Base-by-base conservation (phyloP, 78 protist genomes). In the Dictyostelium capitatum region DNA sequence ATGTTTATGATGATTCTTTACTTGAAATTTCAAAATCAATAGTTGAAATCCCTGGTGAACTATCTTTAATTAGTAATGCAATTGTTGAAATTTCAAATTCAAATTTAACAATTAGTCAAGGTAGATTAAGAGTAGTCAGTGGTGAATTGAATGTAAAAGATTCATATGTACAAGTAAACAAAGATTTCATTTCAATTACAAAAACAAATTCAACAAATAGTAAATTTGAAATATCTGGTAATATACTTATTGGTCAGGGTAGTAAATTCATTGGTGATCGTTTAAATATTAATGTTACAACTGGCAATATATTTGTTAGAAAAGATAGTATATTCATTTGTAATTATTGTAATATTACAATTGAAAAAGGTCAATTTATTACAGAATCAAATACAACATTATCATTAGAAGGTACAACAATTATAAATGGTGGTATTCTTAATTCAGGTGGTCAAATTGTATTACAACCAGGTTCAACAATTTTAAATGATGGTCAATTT, bases 391-490 rank as follows among this genome's bases (percentile, higher is more conserved):
- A 41, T 20, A 43, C 78, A 43, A 41, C 25, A 11, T 25, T 70
- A 19, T 23, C 78, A 32, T 41, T 70, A 17, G 28, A 70, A 41
- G 78, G 78, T 70, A 70, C 78, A 20, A 70, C 78, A 20, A 57
- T 57, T 14, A 57, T 23, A 23, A 57, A 57, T 23, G 67, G 67
- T 20, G 67, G 67, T 17, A 57, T 9, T 20, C 14, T 57, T 57
- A 9, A 20, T 19, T 57, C 67, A n/a, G 67, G 67, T 57, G 67
- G 67, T 57, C 12, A 57, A 20, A 57, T 57, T 57, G 32, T 23
- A 23, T 57, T 57, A 57, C 23, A 23, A 57, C 67, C 67, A 8
- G 67, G 67, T 57, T 57, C 67, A 57, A 9, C 67, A 8, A 57
- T 57, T 57, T 23, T 10, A n/a, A 57, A 57, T 57, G 30, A 57